A percentile compares a stretch with the other conserved stretches of the same genome.
These are phyloP conservation scores for Ophiostoma quercus DNA, from an alignment of 2,329 filamentous ascomycete species.

Conservation along the genomic window DNA sequence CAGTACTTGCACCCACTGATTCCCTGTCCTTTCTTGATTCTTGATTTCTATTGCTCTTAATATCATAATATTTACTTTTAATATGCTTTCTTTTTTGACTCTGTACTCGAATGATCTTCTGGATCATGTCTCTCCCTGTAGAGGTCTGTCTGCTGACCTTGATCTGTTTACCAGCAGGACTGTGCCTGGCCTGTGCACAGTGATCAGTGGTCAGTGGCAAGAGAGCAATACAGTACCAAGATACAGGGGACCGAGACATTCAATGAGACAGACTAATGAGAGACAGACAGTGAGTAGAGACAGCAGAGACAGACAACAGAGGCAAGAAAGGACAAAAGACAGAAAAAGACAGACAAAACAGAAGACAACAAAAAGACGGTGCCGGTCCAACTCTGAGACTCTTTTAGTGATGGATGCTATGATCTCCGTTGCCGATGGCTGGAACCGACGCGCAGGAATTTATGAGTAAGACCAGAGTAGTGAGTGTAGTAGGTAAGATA, in stretches of 20 bases:
- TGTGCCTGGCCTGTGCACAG: neutral
- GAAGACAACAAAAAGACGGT: neutral
- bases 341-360: neutral
- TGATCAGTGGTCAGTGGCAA: slow-evolving; percentile 1
- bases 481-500: too few species aligned
- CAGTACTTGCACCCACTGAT: neutral
- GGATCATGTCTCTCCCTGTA: slow-evolving; percentile 15
- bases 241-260: slow-evolving; percentile 1
- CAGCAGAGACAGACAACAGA: neutral
- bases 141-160: neutral
- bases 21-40: too few species aligned
- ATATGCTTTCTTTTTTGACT: slow-evolving; percentile 16
- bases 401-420: neutral
- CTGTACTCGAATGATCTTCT: slow-evolving; percentile 1
- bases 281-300: neutral
- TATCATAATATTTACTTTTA: neutral
- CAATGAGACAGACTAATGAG: neutral
- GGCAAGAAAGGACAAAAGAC: neutral
- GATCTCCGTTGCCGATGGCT: neutral
- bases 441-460: neutral
- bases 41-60: too few species aligned
- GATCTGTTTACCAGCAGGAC: neutral
- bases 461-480: neutral
- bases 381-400: neutral
- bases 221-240: neutral